phyloP scores from a whole-genome alignment of 306 rosid genomes.

The Styphnolobium japonicum region DNA sequence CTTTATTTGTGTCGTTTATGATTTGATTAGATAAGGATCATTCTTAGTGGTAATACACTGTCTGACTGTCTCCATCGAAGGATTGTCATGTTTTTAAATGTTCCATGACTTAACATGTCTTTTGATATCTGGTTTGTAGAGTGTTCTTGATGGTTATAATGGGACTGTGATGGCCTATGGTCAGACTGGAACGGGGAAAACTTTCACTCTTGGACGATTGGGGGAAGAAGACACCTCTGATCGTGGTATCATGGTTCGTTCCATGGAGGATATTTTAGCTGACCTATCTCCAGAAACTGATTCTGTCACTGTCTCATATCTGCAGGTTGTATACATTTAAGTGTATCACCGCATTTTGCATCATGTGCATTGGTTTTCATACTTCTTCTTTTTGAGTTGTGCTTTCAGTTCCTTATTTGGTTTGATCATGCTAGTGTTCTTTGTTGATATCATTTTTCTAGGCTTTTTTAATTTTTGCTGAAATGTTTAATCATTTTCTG shows the following conservation, averaged over 20 bases:
- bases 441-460: not conserved
- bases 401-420: not conserved
- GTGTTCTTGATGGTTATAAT: constrained; percentile 73
- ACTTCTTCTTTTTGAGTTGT: not conserved
- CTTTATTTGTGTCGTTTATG: not conserved
- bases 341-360: not conserved
- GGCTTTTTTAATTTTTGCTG: not conserved
- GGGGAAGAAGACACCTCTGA: constrained; percentile 65
- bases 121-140: constrained; percentile 34
- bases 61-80: not conserved
- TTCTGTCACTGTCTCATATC: constrained; percentile 53
- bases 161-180: constrained; percentile 86
- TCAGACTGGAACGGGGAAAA: constrained; percentile 75
- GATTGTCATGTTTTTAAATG: not conserved
- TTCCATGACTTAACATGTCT: not conserved
- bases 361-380: not conserved
- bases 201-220: constrained; percentile 67
- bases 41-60: not conserved
- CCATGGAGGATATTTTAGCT: constrained; percentile 70
- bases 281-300: constrained; percentile 57
- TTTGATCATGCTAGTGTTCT: not conserved
- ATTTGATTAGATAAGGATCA: not conserved
- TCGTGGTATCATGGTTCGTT: constrained; percentile 76
- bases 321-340: constrained; percentile 46
- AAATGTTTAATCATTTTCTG: not conserved